Base-by-base conservation (phyloP, 768 basidiomycete genomes). In the Termitomyces sp. region DNA sequence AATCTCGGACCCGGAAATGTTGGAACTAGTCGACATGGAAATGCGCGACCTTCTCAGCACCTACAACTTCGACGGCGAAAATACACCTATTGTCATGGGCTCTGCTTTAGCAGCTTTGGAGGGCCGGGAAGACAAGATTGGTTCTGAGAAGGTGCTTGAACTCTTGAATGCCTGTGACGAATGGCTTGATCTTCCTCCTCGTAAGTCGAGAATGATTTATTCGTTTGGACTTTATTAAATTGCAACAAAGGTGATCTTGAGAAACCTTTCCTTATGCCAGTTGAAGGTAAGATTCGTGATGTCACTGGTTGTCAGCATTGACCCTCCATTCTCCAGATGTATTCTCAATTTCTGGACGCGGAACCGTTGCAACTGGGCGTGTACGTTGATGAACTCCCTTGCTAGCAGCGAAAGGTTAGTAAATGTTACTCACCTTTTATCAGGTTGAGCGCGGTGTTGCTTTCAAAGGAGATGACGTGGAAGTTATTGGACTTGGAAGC, bases 1-100 rank as follows among this genome's bases (percentile, higher is more conserved):
- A 77, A 90, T 98, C 56, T 84, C 88, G 57, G 97, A 99, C 80
- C 85, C 88, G 5, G 97, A 99, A 80, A 98, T 99, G 94, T 77
- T 98, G 53, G 94, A 97, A 76, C 88, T 99, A 56, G 97, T 99
- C 57, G 97, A 99, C 64, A 98, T 99, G 95, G 97, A 99, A 81
- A 99, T 99, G 87, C 88, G 97, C 56, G 97, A 99, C 67, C 80
- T 99, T 11, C 81, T 99, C 22, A 75, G 85, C 3, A 85, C 85
- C 13, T 98, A 98, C 77, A 91, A 93, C 64, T 99, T 90, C 60
- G 97, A 99, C 64, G 97, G 97, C 51, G 97, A 99, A 71, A 82
- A 88, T 64, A 98, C 97, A 0, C 97, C 97, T n/a, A 98, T 99
- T 64, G 71, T 98, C 66, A 94, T 93, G 89, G 97, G 97, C 42